Evolutionary conservation across 2,329 filamentous ascomycete species (phyloP).

Genomic region (Remersonia thermophila): DNA sequence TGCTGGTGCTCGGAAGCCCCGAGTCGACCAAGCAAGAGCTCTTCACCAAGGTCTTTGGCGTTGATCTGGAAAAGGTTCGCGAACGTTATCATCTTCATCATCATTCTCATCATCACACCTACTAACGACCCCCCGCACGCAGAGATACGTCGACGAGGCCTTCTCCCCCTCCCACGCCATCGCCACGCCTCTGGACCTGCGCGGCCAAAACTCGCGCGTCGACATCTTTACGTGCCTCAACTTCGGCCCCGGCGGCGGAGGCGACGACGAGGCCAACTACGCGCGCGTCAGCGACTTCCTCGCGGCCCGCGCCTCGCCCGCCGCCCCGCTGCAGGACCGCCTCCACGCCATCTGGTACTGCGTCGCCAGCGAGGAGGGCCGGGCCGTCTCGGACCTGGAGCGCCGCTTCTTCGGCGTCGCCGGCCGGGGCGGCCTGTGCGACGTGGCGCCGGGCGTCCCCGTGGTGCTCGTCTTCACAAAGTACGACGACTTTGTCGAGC

Average conservation of each 20-base stretch:
- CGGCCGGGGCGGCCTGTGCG: background rate
- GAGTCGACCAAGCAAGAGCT: slow-evolving; percentile 18
- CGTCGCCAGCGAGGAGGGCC: slow-evolving; percentile 13
- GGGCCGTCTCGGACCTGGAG: slow-evolving; percentile 10
- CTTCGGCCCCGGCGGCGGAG: slow-evolving; percentile 14
- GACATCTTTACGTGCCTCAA: slow-evolving; percentile 15
- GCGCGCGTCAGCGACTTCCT: slow-evolving; percentile 13
- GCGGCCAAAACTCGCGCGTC: slow-evolving; percentile 15
- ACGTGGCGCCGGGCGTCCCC: slow-evolving; percentile 10
- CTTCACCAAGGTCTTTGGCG: slow-evolving; percentile 15
- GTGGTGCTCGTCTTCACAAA: slow-evolving; percentile 16
- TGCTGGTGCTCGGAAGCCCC: slow-evolving; percentile 16
- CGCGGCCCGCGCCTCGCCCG: slow-evolving; percentile 1
- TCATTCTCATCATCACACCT: too few species aligned
- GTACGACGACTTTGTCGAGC: slow-evolving; percentile 16
- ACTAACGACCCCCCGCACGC: background rate
- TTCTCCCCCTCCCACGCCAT: slow-evolving; percentile 13
- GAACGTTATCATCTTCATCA: too few species aligned
- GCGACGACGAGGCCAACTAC: slow-evolving; percentile 14
- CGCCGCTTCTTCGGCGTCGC: slow-evolving; percentile 10
- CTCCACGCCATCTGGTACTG: slow-evolving; percentile 19
- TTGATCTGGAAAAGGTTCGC: slow-evolving; percentile 15
- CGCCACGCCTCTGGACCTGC: slow-evolving; percentile 10
- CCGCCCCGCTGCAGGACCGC: slow-evolving; percentile 3
- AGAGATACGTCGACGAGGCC: slow-evolving; percentile 7